Evolutionary conservation across 1,284 basidiomycete species (phyloP).

Genomic region (Melampsora abietis-canadensis): DNA sequence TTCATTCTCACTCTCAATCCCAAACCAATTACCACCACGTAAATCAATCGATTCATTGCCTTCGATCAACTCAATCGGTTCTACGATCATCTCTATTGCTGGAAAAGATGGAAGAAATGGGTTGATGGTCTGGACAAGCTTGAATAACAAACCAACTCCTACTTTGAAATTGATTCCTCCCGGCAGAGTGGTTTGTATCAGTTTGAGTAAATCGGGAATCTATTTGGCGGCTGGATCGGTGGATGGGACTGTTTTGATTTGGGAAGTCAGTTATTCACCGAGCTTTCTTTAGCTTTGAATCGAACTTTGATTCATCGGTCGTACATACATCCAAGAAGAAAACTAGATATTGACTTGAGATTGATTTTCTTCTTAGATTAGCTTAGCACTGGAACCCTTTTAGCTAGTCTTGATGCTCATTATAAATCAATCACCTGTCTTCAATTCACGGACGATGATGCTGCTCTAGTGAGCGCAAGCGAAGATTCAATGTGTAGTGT

Average conservation of each 20-base stretch:
- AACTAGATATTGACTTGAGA: background rate
- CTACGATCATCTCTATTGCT: conserved; percentile 21
- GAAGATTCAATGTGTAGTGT: conserved; percentile 84
- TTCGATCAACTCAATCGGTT: conserved; percentile 14
- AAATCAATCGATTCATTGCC: conserved; percentile 23
- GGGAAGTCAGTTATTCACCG: conserved; percentile 70
- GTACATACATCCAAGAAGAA: too few species aligned
- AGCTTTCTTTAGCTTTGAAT: background rate
- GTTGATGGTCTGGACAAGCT: conserved; percentile 17
- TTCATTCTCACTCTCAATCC: background rate
- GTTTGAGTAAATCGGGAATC: conserved; percentile 67
- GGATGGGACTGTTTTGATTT: conserved; percentile 85
- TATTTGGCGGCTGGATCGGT: conserved; percentile 82
- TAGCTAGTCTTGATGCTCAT: conserved; percentile 88
- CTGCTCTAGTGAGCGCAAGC: conserved; percentile 75
- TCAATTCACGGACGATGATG: conserved; percentile 75
- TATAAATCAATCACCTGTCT: conserved; percentile 82
- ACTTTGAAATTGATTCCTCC: conserved; percentile 66
- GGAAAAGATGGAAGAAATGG: conserved; percentile 30
- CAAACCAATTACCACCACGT: conserved; percentile 12
- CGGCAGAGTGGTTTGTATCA: conserved; percentile 76
- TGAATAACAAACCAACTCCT: conserved; percentile 26
- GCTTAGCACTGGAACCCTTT: conserved; percentile 82
- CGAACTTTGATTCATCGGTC: background rate
- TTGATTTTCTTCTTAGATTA: conserved; percentile 54